These are phyloP conservation scores for Nephromyces sp. DNA, from an alignment of 169 alveolate genomes.

Conservation along the genomic window DNA sequence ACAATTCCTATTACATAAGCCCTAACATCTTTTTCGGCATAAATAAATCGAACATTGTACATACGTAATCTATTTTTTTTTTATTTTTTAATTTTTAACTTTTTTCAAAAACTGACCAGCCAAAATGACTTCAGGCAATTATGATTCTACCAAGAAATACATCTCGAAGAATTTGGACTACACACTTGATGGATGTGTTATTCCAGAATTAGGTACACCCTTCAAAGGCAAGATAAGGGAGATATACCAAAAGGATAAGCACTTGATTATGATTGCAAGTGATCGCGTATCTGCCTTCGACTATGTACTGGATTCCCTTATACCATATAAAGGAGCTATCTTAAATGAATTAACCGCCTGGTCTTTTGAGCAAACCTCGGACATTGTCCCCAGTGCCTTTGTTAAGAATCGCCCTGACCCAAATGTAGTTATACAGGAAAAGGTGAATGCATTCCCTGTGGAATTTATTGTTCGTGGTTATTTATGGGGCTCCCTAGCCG, in stretches of 20 bases:
- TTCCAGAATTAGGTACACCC: conserved; percentile 36
- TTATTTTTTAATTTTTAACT: background rate
- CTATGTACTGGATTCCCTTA: conserved; percentile 4
- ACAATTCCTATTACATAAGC: too few relatives aligned
- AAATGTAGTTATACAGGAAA: conserved; percentile 34
- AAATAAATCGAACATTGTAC: background rate
- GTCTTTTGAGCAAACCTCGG: background rate
- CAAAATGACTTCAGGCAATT: background rate
- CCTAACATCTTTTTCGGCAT: too few relatives aligned
- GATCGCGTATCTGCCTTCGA: conserved; percentile 23
- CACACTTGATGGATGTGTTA: background rate
- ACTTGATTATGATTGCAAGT: conserved; percentile 36
- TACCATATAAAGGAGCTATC: conserved; percentile 31
- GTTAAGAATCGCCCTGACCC: background rate
- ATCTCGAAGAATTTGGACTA: background rate
- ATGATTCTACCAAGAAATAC: background rate
- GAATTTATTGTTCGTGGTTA: conserved; percentile 36
- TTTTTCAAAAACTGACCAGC: background rate
- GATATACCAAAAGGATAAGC: conserved; percentile 25
- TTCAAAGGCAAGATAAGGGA: conserved; percentile 41
- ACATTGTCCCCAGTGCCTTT: conserved; percentile 36
- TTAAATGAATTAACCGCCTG: background rate
- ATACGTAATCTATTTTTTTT: background rate
- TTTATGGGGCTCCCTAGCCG: conserved; percentile 43
- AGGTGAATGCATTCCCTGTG: conserved; percentile 26